Base-by-base conservation (phyloP, 1,284 basidiomycete genomes). In the Vanrija sp. region DNA sequence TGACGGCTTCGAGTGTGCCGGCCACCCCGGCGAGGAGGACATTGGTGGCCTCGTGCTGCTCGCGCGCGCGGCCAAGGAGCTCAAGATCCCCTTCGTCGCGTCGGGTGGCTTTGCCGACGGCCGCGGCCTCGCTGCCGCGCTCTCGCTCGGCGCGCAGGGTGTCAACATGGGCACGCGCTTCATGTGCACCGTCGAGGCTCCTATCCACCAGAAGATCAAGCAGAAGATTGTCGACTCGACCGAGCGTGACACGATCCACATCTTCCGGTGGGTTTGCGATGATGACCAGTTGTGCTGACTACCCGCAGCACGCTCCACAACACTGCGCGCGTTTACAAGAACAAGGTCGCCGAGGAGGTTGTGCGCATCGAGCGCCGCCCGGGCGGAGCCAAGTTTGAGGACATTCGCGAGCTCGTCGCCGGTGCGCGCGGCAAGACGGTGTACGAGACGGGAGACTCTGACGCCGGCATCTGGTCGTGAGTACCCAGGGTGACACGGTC, bases 1-100 rank as follows among this genome's bases (percentile, higher is more conserved):
- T 36, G 90, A 93, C 61, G 89, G 90, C 0, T 89, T 93, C 61
- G 90, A 93, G 78, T 93, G 89, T 68, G 90, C 91, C 37, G 93
- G 93, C 25, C 91, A 96, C 73, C 93, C 92, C 6, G 93, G 93
- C 57, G 94, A 97, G 70, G 89, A 96, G 53, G 94, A 97, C 72
- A 88, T 96, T 35, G 89, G 89, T 10, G 89, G 89, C 6, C 69
- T 97, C n/a, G 86, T 96, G 5, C 76, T 97, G 87, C 80, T 94
- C 46, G 93, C 93, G 3, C 83, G 91, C 49, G 91, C 94, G 1
- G 88, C 87, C 2, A 84, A 89, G 66, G 88, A 94, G 65, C 78
- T 96, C 54, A 84, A 84, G 49, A 80, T 88, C 44, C 93, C 93
- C 5, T 97, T 85, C 72, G 84, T 97, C 60, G 89, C 93, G 1